Percentiles rank a stretch among this genome's conserved stretches.
Evolutionary conservation across 305 asterid species (phyloP).

Genomic region (Solanum hybrid): DNA sequence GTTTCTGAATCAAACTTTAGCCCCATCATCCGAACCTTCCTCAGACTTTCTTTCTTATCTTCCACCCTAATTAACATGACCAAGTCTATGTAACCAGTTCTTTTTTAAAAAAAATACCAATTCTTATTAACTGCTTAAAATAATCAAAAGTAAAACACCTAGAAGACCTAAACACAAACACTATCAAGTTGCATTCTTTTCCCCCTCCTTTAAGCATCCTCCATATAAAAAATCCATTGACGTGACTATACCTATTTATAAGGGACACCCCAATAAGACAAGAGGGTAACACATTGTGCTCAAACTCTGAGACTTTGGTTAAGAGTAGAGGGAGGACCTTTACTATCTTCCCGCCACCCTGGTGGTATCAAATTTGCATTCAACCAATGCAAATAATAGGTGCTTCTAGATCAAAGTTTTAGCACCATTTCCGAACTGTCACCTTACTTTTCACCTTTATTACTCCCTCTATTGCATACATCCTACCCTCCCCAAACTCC

Average conservation of each 20-base stretch:
- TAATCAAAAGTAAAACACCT: neutral
- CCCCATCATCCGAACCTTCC: slow-evolving; percentile 16
- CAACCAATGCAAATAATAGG: neutral
- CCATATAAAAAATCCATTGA: neutral
- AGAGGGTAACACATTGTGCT: neutral
- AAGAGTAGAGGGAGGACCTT: neutral
- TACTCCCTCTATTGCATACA: neutral
- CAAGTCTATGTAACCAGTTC: slow-evolving; percentile 1
- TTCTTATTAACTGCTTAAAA: slow-evolving; percentile 44
- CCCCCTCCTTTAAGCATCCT: neutral
- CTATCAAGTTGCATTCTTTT: neutral
- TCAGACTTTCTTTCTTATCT: slow-evolving; percentile 28
- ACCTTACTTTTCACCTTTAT: neutral
- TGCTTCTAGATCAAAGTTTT: neutral
- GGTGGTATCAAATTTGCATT: neutral
- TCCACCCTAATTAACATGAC: slow-evolving; percentile 44
- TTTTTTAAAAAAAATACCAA: slow-evolving; percentile 15
- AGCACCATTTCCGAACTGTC: slow-evolving; percentile 10
- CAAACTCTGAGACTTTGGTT: neutral
- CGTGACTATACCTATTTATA: neutral
- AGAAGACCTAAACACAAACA: neutral
- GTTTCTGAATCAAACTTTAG: neutral
- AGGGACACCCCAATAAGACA: neutral
- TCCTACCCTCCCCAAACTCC: neutral
- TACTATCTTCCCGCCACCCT: neutral